Evolutionary conservation across 805 yeast species (phyloP).

Genomic region (Myxozyma neotropica): DNA sequence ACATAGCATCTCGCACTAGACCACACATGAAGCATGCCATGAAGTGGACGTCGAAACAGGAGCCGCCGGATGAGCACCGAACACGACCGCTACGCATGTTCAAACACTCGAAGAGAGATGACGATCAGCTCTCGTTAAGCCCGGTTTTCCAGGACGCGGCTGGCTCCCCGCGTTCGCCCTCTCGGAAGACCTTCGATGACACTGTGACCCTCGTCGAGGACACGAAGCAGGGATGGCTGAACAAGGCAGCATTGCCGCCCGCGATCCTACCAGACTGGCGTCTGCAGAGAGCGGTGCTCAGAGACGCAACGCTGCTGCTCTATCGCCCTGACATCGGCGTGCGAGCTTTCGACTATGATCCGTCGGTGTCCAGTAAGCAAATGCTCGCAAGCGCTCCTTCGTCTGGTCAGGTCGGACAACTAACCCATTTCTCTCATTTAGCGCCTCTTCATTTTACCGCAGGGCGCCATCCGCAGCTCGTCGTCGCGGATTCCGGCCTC

Average conservation of each 20-base stretch:
- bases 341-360: constrained; percentile 41
- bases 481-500: constrained; percentile 52
- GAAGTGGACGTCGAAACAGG: constrained; percentile 25
- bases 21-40: constrained; percentile 4
- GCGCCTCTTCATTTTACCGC: constrained; percentile 19
- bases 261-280: constrained; percentile 41
- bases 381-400: too few relatives aligned
- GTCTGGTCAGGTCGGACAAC: too few relatives aligned
- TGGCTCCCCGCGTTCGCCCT: constrained; percentile 4
- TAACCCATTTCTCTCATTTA: background rate
- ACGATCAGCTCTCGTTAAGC: constrained; percentile 8
- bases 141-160: constrained; percentile 13
- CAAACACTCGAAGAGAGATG: constrained; percentile 18
- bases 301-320: constrained; percentile 65
- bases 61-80: constrained; percentile 2
- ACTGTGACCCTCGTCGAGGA: background rate
- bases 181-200: constrained; percentile 5
- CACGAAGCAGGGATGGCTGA: constrained; percentile 61
- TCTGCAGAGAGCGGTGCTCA: constrained; percentile 65
- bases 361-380: background rate
- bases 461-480: constrained; percentile 64
- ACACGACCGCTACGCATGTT: constrained; percentile 19
- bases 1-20: background rate
- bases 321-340: constrained; percentile 59
- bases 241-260: constrained; percentile 41